Evolutionary conservation across 1,139 yeast genomes (phyloP), one percentile per base, ranked within the genome.

Genomic region (Saccharomyces hybrid): DNA sequence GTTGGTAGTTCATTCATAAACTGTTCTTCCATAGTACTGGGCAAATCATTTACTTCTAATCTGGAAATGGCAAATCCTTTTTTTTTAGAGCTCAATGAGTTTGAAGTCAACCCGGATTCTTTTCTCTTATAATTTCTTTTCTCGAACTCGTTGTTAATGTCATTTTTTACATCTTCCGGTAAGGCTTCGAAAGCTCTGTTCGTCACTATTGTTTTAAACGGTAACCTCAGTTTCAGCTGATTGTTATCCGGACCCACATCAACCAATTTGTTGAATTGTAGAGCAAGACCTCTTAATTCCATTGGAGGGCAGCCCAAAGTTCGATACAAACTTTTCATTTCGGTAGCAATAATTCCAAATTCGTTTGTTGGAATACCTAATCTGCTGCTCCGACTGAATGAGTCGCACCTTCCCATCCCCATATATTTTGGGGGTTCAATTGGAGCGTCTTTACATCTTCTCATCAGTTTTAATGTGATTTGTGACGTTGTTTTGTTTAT

Each of bases 351-450:
- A 5, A 80, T 68, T 0, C 88, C 88, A 63, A 76, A 64, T 51
- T 84, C 88, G 62, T 81, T 76, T 0, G 95, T 84, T 1, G 85
- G 76, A 0, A 79, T 69, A 0, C 90, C 90, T n/a, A 89, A 65
- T 48, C 76, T 74, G 1, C 85, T 74, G 2, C 85, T 74, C 61
- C 82, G 84, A 52, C 83, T 81, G 23, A 78, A 70, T 46, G 83
- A 75, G 51, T 84, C 88, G 68, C 96, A 89, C 16, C 67, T 64
- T 0, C 99, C 98, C 81, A 86, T 82, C 0, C 99, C 99, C 63
- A 93, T 62, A 67, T 74, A 84, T 64, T 93, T 93, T 1, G 88
- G 79, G 0, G 97, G 88, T 14, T 81, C 80, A 1, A 83, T 66
- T 0, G 95, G 90, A 0, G 95, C 95, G 55, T 75, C 76, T 0